A percentile compares a stretch with the other conserved stretches of the same genome.
These are phyloP conservation scores for Draba incana DNA, from an alignment of 345 rosid species.

Conservation along the genomic window DNA sequence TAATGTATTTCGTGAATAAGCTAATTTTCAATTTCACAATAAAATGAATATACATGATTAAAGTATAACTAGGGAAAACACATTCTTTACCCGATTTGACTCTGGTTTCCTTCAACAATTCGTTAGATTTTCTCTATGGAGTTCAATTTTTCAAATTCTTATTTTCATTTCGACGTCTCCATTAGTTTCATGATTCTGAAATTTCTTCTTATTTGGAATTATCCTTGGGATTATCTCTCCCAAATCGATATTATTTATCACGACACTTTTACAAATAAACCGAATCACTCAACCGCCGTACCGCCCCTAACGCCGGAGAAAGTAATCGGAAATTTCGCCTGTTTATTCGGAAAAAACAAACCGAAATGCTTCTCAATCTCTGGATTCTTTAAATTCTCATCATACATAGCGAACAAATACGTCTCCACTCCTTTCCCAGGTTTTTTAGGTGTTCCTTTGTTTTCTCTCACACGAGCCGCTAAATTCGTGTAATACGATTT, in stretches of 20 bases:
- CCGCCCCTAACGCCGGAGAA: conserved; percentile 30
- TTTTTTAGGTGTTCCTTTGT: conserved; percentile 43
- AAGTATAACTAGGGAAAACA: too few relatives aligned
- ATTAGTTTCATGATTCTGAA: background rate
- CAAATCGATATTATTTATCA: conserved; percentile 1
- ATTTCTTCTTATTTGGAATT: conserved; percentile 5
- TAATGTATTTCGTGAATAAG: too few relatives aligned
- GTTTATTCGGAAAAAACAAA: conserved; percentile 42
- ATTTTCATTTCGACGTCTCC: too few relatives aligned
- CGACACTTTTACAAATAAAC: background rate
- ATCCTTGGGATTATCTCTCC: background rate
- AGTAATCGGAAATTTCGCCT: conserved; percentile 11
- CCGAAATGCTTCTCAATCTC: conserved; percentile 43
- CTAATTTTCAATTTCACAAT: too few relatives aligned
- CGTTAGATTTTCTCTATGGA: too few relatives aligned
- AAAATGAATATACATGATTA: too few relatives aligned
- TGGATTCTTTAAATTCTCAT: conserved; percentile 45
- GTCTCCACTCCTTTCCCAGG: conserved; percentile 43
- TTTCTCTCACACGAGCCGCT: conserved; percentile 35
- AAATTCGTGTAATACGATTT: conserved; percentile 36
- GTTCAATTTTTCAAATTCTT: too few relatives aligned
- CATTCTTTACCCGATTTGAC: too few relatives aligned
- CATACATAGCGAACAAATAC: conserved; percentile 44
- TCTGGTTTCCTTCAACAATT: too few relatives aligned
- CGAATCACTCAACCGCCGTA: conserved; percentile 20